Evolutionary conservation across 805 yeast species (phyloP).

Genomic region (Candida namnaoensis): DNA sequence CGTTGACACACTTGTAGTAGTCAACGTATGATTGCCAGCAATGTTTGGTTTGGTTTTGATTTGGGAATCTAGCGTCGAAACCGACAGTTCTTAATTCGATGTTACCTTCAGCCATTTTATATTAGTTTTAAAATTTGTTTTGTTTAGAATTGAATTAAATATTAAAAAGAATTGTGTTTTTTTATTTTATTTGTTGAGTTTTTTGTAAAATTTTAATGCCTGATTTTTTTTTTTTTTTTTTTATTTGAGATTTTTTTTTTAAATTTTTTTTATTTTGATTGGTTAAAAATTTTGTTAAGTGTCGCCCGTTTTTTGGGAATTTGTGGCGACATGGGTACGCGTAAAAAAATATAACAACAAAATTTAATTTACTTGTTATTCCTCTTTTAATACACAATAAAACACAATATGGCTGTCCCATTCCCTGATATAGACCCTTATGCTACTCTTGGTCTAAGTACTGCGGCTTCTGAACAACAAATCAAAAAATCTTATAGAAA

Average conservation of each 20-base stretch:
- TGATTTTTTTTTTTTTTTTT: no score
- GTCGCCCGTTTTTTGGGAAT: not conserved
- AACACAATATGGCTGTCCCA: slow-evolving; percentile 26
- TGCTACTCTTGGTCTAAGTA: slow-evolving; percentile 34
- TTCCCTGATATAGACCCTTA: slow-evolving; percentile 59
- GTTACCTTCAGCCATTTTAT: slow-evolving; percentile 24
- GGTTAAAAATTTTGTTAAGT: not conserved
- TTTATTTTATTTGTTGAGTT: no score
- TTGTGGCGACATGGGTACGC: no score
- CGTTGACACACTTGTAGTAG: slow-evolving; percentile 93
- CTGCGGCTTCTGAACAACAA: slow-evolving; percentile 35
- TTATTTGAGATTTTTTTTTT: no score
- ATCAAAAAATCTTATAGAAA: slow-evolving; percentile 64
- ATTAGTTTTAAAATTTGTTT: not conserved
- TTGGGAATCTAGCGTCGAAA: slow-evolving; percentile 92
- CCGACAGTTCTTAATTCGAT: slow-evolving; percentile 53
- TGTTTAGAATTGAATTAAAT: no score
- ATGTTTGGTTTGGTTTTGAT: slow-evolving; percentile 96
- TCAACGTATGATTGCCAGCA: slow-evolving; percentile 98
- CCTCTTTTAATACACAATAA: no score
- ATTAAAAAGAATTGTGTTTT: no score
- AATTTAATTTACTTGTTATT: no score
- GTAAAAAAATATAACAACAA: no score
- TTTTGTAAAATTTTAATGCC: no score
- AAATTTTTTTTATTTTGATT: not conserved